These are phyloP conservation scores for Yamadazyma trypodendri DNA, from an alignment of 1,139 yeast species.

Conservation along the genomic window DNA sequence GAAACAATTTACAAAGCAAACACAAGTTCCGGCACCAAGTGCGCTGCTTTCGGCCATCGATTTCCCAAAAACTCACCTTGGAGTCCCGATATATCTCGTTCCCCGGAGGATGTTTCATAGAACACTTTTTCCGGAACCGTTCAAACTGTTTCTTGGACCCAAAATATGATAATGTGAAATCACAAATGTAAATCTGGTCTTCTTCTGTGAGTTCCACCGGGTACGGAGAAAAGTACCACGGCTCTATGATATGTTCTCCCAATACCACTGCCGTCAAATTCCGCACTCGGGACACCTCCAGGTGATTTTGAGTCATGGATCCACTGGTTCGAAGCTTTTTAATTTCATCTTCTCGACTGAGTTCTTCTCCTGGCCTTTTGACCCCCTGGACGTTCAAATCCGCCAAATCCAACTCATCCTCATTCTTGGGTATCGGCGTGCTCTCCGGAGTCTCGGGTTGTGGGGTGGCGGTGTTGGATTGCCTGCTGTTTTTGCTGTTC, in stretches of 20 bases:
- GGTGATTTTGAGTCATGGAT: conserved; percentile 90
- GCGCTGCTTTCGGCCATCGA: conserved; percentile 92
- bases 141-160: conserved; percentile 90
- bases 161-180: conserved; percentile 83
- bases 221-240: conserved; percentile 98
- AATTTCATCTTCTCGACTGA: conserved; percentile 86
- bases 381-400: conserved; percentile 82
- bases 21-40: conserved; percentile 97
- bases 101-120: conserved; percentile 94
- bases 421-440: conserved; percentile 29
- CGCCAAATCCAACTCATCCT: conserved; percentile 84
- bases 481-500: conserved; percentile 15
- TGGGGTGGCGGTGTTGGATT: conserved; percentile 14
- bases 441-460: conserved; percentile 19
- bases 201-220: conserved; percentile 93
- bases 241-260: conserved; percentile 92
- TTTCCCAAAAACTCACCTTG: conserved; percentile 78
- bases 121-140: conserved; percentile 82
- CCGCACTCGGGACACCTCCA: conserved; percentile 88
- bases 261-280: conserved; percentile 74
- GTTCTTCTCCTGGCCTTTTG: conserved; percentile 62
- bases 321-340: conserved; percentile 90
- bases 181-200: conserved; percentile 86
- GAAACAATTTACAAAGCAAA: conserved; percentile 77
- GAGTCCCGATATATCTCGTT: conserved; percentile 93